phyloP scores from a whole-genome alignment of 495 filamentous ascomycete species.

The Lasiosphaeria ovina region DNA sequence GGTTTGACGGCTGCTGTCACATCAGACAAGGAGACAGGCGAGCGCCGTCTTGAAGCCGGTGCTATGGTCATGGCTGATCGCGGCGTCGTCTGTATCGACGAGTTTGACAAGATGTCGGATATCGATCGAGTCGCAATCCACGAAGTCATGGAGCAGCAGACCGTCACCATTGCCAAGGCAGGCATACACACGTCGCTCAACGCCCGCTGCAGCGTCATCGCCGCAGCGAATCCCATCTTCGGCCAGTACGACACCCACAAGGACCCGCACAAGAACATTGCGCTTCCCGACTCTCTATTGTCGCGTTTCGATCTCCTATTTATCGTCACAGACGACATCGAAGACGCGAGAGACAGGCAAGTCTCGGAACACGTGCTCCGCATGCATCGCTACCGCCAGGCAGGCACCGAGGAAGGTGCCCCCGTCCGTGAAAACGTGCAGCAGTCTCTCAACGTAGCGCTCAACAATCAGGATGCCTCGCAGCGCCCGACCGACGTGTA shows the following conservation, averaged over 20 bases:
- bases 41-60: constrained; percentile 91
- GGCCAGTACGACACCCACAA: constrained; percentile 99
- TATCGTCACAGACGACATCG: constrained; percentile 96
- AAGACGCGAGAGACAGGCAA: constrained; percentile 84
- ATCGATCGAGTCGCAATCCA: constrained; percentile 98
- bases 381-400: constrained; percentile 95
- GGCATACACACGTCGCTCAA: constrained; percentile 98
- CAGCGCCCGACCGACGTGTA: constrained; percentile 80
- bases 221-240: constrained; percentile 96
- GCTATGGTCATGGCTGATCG: constrained; percentile 98
- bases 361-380: constrained; percentile 95
- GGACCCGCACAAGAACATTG: constrained; percentile 97
- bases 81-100: constrained; percentile 98
- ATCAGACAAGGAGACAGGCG: constrained; percentile 94
- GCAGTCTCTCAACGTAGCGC: constrained; percentile 85
- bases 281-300: constrained; percentile 91
- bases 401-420: constrained; percentile 91
- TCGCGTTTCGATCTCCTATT: constrained; percentile 99
- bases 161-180: constrained; percentile 97
- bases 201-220: constrained; percentile 93
- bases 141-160: constrained; percentile 99
- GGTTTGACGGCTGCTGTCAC: constrained; percentile 98
- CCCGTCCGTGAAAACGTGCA: constrained; percentile 85
- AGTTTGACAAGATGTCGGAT: constrained; percentile 99
- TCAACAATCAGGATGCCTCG: constrained; percentile 72